Evolutionary conservation across 345 rosid genomes (phyloP).

Genomic region (Psidium friedrichsthalianum): DNA sequence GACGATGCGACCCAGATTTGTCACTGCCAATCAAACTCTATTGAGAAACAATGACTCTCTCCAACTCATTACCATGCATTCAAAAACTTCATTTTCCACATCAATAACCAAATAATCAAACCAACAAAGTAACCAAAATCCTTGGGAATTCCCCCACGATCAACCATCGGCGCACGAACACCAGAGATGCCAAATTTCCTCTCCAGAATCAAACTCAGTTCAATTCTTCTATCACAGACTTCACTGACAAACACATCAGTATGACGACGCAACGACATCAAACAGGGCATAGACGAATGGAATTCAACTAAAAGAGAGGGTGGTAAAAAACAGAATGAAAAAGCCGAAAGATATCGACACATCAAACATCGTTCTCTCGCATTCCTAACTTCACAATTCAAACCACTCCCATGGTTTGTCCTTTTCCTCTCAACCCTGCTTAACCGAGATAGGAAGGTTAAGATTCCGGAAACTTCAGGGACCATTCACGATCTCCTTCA

Average conservation of each 20-base stretch:
- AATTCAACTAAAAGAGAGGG: neutral
- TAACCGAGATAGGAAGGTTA: constrained; percentile 78
- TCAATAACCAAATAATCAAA: neutral
- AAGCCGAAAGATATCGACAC: neutral
- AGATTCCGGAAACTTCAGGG: constrained; percentile 50
- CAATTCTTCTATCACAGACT: neutral
- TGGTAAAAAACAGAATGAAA: neutral
- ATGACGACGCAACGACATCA: neutral
- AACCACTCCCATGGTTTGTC: neutral
- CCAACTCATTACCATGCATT: neutral
- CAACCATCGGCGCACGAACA: neutral
- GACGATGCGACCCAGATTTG: neutral
- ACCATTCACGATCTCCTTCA: constrained; percentile 53
- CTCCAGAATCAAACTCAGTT: neutral
- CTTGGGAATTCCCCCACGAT: neutral
- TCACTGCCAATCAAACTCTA: neutral
- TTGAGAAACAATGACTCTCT: neutral
- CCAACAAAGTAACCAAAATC: neutral
- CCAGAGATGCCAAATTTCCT: neutral
- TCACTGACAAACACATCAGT: neutral
- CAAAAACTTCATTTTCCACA: neutral
- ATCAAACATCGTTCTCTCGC: neutral
- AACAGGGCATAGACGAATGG: neutral
- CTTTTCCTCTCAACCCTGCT: constrained; percentile 49
- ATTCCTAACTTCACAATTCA: neutral